Evolutionary conservation across 164 flowering plant genomes (phyloP), one percentile per base, ranked within the genome.

Genomic region (Dillenia turbinata): DNA sequence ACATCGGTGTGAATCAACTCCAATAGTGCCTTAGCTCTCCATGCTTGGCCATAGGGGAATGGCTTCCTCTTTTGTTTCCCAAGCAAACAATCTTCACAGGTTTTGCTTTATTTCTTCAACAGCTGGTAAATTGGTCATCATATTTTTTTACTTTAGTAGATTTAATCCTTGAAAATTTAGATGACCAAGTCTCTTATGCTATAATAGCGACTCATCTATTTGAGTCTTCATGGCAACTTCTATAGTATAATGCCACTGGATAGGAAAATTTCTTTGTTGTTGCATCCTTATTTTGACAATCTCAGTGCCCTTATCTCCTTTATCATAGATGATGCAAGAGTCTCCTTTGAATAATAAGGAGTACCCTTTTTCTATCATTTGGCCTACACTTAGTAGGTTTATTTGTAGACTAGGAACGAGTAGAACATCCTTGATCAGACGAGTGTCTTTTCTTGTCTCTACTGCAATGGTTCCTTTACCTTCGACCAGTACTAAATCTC

Each of bases 1-100:
- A 57, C 47, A 57, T 57, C 60, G 9, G 60, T 57, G 16, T 57
- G 46, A 19, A 55, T 44, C 9, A 55, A 44, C 33, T 55, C n/a
- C 33, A 55, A 55, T 26, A 8, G 6, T 10, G 13, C 48, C 3
- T 44, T 57, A 33, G 60, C 60, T 57, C 24, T 57, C 60, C 60
- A 57, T 9, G 46, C 24, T 57, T 14, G 14, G 2, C 26, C 10
- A 8, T 9, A 57, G 11, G 48, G 48, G 33, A 26, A 26, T 26
- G 33, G 33, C 5, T 26, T 26, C 33, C 33, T 26, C 33, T 26
- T 26, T 26, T 26, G 33, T 26, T 26, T 26, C 33, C 33, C 3
- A 26, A 26, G 33, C 33, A 26, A 1, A 26, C 33, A 26, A 26
- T 5, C 33, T 2, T 26, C 5, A 26, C 3, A 26, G 3, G n/a